Conservation (phyloP, 257 asterid species). For the Solanum pinnatisectum region DNA sequence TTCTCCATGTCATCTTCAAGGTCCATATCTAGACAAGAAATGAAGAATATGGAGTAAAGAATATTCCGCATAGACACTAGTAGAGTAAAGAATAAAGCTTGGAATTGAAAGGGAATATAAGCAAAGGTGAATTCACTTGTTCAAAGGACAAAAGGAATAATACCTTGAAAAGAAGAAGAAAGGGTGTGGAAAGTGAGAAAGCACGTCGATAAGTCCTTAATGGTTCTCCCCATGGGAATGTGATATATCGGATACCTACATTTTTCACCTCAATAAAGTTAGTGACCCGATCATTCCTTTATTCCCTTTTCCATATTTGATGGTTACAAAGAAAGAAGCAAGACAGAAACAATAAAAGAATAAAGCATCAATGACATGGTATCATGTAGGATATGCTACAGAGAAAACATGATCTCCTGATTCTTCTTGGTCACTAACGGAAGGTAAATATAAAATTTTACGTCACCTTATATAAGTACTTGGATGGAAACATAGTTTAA, state of each 20-base stretch:
- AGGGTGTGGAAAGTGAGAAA: conserved; percentile 50
- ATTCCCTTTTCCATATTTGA: conserved; percentile 4
- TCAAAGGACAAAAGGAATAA: not conserved
- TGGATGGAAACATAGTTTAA: not conserved
- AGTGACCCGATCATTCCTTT: conserved; percentile 2
- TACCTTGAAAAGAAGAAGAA: conserved; percentile 49
- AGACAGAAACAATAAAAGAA: not conserved
- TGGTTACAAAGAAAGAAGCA: not conserved
- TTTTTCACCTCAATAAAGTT: conserved; percentile 13
- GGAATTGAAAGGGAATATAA: not conserved
- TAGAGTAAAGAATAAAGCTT: not conserved
- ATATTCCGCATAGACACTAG: not conserved
- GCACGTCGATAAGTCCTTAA: conserved; percentile 40
- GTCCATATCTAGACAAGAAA: conserved; percentile 26
- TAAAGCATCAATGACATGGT: not conserved
- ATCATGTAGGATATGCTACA: not conserved
- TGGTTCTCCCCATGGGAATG: conserved; percentile 42
- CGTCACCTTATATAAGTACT: not conserved
- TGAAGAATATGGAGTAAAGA: not conserved
- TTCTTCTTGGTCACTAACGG: not conserved
- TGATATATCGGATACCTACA: conserved; percentile 49
- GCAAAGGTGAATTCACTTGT: not conserved
- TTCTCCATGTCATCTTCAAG: conserved; percentile 17
- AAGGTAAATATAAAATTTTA: not conserved
- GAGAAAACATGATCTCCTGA: not conserved